Base-by-base conservation (phyloP, 2,329 filamentous ascomycete genomes). In the Tolypocladium nubicola region DNA sequence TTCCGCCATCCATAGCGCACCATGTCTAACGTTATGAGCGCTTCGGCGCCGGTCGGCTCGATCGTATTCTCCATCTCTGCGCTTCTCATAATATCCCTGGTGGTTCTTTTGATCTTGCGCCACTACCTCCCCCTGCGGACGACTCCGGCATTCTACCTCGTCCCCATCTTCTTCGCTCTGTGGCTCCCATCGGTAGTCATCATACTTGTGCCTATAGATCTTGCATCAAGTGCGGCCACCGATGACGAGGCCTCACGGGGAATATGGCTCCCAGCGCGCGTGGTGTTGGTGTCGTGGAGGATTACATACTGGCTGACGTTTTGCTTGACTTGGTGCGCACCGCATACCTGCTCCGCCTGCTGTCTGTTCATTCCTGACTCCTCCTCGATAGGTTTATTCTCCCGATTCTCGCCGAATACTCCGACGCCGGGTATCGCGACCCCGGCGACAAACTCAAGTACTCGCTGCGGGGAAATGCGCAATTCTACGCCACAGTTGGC, bases 221-320 rank as follows among this genome's bases (percentile, higher is more conserved):
- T 99, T 63, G 92, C 93, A 1, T 96, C 92, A 8, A 93, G 84
- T 68, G 87, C 89, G 26, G 81, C 84, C 53, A 85, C 85, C 54
- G 85, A 88, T 59, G 87, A 88, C 71, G 84, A 82, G 59, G 80
- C 82, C 19, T 80, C 83, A 19, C 83, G 87, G 64, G 94, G 92
- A 39, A 89, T 99, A 67, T 97, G 92, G 90, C 81, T 99, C 39
- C 88, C 89, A 6, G 79, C 88, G 62, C 77, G 85, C 54, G 81
- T 92, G 35, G 78, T 97, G 53, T 78, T 95, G 66, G 90, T 97
- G 30, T 87, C 88, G 58, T 99, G 94, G 94, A 84, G 93, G 68
- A 93, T 99, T 62, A 87, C 88, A 23, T 99, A 99, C 75, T 99
- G 94, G 94, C 79, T 99, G 57, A 97, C 93, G 0, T 99, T 99